A percentile compares a stretch with the other conserved stretches of the same genome.
Evolutionary conservation across 371 early-diverging fungal genomes (phyloP).

Genomic region (Phascolomyces articulosus): DNA sequence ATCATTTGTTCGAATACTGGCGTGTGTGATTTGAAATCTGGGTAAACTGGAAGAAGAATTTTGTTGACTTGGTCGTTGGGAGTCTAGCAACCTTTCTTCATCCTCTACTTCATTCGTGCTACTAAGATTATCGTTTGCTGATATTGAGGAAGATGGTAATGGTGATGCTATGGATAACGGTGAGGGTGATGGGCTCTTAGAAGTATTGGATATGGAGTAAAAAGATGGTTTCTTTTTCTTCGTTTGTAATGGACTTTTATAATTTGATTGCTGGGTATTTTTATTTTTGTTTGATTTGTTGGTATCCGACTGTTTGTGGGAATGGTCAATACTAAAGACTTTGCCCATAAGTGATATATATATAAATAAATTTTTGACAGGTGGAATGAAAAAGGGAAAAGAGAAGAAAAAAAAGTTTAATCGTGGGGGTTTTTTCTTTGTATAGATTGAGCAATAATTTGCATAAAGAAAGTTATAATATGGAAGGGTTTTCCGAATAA

Average conservation of each 20-base stretch:
- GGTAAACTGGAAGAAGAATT: neutral
- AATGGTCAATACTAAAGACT: neutral
- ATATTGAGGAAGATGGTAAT: no score
- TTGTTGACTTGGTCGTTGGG: neutral
- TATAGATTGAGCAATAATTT: neutral
- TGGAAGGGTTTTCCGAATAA: neutral
- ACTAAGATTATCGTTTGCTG: no score
- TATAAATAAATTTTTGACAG: no score
- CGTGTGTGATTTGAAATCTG: neutral
- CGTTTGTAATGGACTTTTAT: neutral
- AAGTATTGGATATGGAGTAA: no score
- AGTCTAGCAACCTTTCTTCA: no score
- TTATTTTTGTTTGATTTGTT: neutral
- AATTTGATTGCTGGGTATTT: neutral
- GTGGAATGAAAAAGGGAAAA: no score
- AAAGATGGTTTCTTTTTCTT: no score
- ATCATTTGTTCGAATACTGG: neutral
- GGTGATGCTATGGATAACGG: no score
- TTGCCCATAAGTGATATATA: slow-evolving; percentile 3
- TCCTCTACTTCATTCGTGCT: no score
- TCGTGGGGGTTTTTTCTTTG: no score
- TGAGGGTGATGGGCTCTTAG: no score
- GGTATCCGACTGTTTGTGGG: neutral
- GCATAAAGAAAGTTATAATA: neutral
- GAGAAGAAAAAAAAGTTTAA: neutral